Conservation (phyloP, 345 rosid genomes). For the Chamaenerion angustifolium region DNA sequence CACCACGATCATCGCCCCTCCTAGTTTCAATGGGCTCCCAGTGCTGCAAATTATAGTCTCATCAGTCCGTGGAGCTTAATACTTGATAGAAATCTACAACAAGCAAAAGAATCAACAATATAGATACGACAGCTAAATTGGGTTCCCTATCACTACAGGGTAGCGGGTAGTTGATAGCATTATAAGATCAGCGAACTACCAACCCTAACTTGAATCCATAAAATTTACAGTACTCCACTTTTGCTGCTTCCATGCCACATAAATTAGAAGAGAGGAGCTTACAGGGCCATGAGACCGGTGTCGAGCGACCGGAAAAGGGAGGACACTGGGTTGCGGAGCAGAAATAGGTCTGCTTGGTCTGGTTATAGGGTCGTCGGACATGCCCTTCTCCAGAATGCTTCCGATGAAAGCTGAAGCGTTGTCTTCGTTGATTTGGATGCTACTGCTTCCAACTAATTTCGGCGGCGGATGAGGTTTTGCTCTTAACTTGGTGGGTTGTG, state of each 20-base stretch:
- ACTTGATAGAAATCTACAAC: too few species aligned
- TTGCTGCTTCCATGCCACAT: not conserved
- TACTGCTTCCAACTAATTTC: constrained; percentile 11
- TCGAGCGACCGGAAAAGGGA: constrained; percentile 81
- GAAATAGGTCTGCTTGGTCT: constrained; percentile 18
- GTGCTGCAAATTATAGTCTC: constrained; percentile 28
- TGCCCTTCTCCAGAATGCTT: constrained; percentile 58
- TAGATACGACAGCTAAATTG: too few species aligned
- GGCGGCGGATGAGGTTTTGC: constrained; percentile 3
- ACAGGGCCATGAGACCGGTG: constrained; percentile 91
- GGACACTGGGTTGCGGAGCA: constrained; percentile 46
- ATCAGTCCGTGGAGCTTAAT: too few species aligned
- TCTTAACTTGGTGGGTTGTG: not conserved
- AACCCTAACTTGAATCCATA: too few species aligned
- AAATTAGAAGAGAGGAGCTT: constrained; percentile 12
- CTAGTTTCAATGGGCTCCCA: constrained; percentile 28
- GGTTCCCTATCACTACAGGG: too few species aligned
- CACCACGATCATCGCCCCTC: constrained; percentile 8
- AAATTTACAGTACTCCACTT: too few species aligned
- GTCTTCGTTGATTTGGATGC: constrained; percentile 14
- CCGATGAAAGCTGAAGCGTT: constrained; percentile 37
- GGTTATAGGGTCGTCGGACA: constrained; percentile 15
- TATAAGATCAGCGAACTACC: too few species aligned
- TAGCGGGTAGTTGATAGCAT: too few species aligned
- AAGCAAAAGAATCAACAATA: too few species aligned